Conservation (phyloP, 2,329 filamentous ascomycete species). For the Fusarium guadeloupense region DNA sequence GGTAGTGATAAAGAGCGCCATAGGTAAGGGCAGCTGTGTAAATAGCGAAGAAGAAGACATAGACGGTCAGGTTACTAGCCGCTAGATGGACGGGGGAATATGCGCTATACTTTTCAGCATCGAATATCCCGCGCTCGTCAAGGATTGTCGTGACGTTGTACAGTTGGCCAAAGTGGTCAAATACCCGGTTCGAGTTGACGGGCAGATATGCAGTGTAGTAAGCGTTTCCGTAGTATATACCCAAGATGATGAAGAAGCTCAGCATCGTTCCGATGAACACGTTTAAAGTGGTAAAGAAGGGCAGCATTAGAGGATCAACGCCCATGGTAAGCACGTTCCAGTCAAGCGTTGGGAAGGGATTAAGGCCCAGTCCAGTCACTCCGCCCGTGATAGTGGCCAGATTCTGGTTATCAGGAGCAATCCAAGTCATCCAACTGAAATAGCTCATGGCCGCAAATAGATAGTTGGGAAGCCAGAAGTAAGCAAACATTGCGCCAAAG, state of each 20-base stretch:
- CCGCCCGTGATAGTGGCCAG: constrained; percentile 51
- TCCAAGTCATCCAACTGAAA: constrained; percentile 66
- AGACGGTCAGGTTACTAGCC: constrained; percentile 48
- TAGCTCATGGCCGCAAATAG: constrained; percentile 57
- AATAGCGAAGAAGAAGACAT: constrained; percentile 54
- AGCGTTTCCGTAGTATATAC: constrained; percentile 46
- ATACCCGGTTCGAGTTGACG: constrained; percentile 53
- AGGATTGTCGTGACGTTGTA: constrained; percentile 53
- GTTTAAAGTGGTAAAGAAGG: constrained; percentile 51
- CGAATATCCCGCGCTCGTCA: constrained; percentile 48
- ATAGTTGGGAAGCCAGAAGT: constrained; percentile 64
- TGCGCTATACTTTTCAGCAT: constrained; percentile 49
- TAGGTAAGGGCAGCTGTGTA: constrained; percentile 54
- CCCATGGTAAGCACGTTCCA: constrained; percentile 51
- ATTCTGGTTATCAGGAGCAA: constrained; percentile 54
- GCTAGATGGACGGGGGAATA: constrained; percentile 56
- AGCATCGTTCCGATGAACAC: constrained; percentile 45
- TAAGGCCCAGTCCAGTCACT: constrained; percentile 52
- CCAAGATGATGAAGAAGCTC: constrained; percentile 44
- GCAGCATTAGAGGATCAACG: constrained; percentile 52
- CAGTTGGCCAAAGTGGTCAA: constrained; percentile 49
- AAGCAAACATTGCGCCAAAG: constrained; percentile 60
- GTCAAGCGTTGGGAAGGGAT: constrained; percentile 54
- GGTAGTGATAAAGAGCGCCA: constrained; percentile 51
- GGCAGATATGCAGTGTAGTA: constrained; percentile 52